Evolutionary conservation across 352 stramenopile species (phyloP).

Genomic region (Globisporangium echinulatum): DNA sequence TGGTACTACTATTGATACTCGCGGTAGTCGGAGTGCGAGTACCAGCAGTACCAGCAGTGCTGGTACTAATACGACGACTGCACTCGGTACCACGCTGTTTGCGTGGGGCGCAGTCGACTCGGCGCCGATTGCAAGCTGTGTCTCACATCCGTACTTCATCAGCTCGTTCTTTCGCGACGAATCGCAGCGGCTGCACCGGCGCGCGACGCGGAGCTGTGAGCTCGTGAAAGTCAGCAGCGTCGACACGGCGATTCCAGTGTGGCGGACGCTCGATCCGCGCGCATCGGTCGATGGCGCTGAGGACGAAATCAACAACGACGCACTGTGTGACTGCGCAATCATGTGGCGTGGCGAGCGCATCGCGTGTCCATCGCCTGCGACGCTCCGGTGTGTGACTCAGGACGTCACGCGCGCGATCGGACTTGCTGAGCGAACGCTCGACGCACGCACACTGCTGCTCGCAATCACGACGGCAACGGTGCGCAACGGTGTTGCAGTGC

Average conservation of each 20-base stretch:
- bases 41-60: neutral
- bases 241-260: constrained; percentile 55
- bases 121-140: constrained; percentile 36
- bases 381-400: constrained; percentile 27
- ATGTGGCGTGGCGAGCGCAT: constrained; percentile 26
- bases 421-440: constrained; percentile 42
- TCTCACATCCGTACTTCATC: constrained; percentile 74
- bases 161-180: constrained; percentile 63
- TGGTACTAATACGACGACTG: constrained; percentile 22
- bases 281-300: neutral
- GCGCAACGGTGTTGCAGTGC: constrained; percentile 13
- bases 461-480: constrained; percentile 25
- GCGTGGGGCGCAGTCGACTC: constrained; percentile 41
- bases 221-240: constrained; percentile 63
- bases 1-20: constrained; percentile 1
- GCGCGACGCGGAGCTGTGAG: constrained; percentile 54
- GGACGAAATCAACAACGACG: constrained; percentile 11
- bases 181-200: constrained; percentile 32
- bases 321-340: constrained; percentile 27
- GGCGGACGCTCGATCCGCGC: constrained; percentile 39
- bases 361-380: constrained; percentile 24
- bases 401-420: constrained; percentile 25
- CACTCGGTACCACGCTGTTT: constrained; percentile 13
- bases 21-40: constrained; percentile 12
- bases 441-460: constrained; percentile 28